Conservation (phyloP, 2,329 filamentous ascomycete species). For the Epicoccum sorghinum region DNA sequence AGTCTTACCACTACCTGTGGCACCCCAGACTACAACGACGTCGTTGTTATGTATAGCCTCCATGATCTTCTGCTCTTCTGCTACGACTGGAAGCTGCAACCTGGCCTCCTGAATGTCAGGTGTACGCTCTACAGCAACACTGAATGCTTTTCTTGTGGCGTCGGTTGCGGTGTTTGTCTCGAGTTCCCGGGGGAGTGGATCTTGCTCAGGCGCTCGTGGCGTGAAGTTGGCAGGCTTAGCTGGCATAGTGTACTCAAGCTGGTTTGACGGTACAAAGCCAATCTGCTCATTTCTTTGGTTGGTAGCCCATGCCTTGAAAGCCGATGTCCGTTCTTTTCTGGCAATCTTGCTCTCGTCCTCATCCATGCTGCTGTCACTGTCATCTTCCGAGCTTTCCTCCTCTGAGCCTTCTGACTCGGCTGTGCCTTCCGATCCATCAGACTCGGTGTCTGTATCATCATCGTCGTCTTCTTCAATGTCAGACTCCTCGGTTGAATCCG, state of each 20-base stretch:
- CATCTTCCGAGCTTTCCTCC: conserved; percentile 45
- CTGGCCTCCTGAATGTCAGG: conserved; percentile 79
- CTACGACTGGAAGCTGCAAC: conserved; percentile 83
- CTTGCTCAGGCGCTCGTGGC: conserved; percentile 71
- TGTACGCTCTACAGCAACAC: conserved; percentile 72
- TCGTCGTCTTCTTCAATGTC: conserved; percentile 15
- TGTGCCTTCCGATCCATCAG: conserved; percentile 18
- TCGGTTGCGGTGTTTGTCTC: conserved; percentile 62
- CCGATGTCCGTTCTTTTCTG: conserved; percentile 60
- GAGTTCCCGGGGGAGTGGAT: conserved; percentile 72
- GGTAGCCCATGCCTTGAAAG: conserved; percentile 93
- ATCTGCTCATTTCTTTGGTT: conserved; percentile 84
- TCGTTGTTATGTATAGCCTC: conserved; percentile 93
- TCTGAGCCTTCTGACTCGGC: conserved; percentile 41
- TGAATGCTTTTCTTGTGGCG: conserved; percentile 73
- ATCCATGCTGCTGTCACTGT: conserved; percentile 39
- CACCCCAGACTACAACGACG: conserved; percentile 88
- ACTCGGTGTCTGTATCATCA: conserved; percentile 5
- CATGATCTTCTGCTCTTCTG: conserved; percentile 97
- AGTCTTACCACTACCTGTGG: conserved; percentile 96
- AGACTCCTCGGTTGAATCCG: conserved; percentile 4
- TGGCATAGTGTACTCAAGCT: conserved; percentile 39
- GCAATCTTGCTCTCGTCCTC: conserved; percentile 48
- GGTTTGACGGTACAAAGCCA: conserved; percentile 65
- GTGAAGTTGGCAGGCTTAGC: conserved; percentile 67